Evolutionary conservation across 192 early-diverging fungal species (phyloP), one percentile per base, ranked within the genome.

Genomic region (Podila horticola): DNA sequence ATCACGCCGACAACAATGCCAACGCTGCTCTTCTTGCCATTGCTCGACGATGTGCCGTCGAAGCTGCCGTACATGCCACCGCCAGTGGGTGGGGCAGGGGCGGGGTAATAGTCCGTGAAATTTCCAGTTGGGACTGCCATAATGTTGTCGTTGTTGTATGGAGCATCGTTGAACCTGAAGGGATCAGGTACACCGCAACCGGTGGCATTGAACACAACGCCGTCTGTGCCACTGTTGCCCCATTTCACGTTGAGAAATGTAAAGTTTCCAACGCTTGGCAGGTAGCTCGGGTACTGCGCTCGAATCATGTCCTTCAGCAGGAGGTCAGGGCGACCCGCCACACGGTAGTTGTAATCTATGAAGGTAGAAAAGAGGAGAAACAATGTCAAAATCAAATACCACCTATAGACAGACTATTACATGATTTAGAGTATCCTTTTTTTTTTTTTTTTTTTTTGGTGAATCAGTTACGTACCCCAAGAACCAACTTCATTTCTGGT

Each of bases 261-360:
- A 20, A 64, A 28, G 20, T 2, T 22, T 62, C 31, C 74, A 66
- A 20, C 12, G 3, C 0, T 26, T 9, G 31, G 22, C 1, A 69
- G 49, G 61, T 74, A 86, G 22, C 30, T 24, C 2, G 75, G 81
- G 48, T 84, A 88, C 55, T 86, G 84, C 5, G 68, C 79, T 45
- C 62, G 62, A 51, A 88, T 77, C 61, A 88, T 29, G 31, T 88
- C 86, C 50, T 69, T 69, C 52, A 88, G 51, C 15, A 86, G 13
- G 29, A 88, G 68, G 62, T 88, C 86, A 33, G 86, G 86, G 30
- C 86, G 72, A 24, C 83, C 69, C 11, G 82, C 36, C 30, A 74
- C 52, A 26, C 86, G 72, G 48, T 74, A 84, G 31, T 67, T 64
- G 61, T 66, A 86, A 64, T 88, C 86, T 88, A 33, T 22, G 41